Evolutionary conservation across 257 asterid species (phyloP), one percentile per base, ranked within the genome.

Genomic region (Verbena officinalis): DNA sequence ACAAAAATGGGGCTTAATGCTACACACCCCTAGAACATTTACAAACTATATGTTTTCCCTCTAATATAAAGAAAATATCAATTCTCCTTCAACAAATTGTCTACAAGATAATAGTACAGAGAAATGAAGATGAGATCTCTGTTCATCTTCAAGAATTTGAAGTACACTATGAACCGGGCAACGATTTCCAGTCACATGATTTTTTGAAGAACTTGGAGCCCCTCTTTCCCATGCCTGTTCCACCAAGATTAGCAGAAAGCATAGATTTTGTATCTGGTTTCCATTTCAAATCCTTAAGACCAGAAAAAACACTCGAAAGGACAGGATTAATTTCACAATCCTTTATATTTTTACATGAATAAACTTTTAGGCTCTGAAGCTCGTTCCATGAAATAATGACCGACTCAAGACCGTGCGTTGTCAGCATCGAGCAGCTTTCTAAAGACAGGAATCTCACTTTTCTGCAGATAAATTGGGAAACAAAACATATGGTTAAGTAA

Each of bases 401-500:
- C 9, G 64, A 64, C 73, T 87, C 97, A 53, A 90, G 71, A 30
- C 96, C 95, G 1, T 64, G 73, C 3, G 88, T 73, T n/a, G 87
- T 83, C 42, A 90, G 76, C 73, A 73, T 39, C 1, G 95, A 82
- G 74, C 97, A 90, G 58, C 95, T 89, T 76, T 90, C 88, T 55
- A 87, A 42, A 11, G 77, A 70, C 63, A 90, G 55, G 5, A 36
- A 73, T 63, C 77, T 85, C 34, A 85, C 77, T 49, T 73, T 36
- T 7, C 96, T 88, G 86, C 64, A n/a, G 19, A 20, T 49, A 40
- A 23, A 33, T 23, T 17, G 8, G 24, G 11, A 44, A 27, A 14
- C 7, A 8, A 24, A 38, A 59, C n/a, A n/a, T n/a, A n/a, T n/a
- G n/a, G n/a, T n/a, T n/a, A n/a, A n/a, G n/a, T n/a, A n/a, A n/a